Evolutionary conservation across 139 green algal genomes (phyloP).

Genomic region (Chlamydomonas schloesseri): DNA sequence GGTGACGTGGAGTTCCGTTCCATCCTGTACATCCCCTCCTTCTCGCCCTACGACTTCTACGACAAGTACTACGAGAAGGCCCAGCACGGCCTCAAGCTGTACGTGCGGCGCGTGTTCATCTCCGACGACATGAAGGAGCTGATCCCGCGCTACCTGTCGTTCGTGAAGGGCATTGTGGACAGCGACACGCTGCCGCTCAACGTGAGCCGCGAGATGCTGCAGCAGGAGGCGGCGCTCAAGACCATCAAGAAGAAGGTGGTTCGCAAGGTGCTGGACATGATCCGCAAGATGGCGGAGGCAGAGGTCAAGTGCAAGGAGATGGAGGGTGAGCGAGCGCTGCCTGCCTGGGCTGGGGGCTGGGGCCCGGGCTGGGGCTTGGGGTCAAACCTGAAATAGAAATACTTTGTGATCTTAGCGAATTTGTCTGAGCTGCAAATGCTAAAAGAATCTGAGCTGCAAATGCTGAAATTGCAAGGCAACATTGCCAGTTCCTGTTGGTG

Average conservation of each 20-base stretch:
- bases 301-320: conserved; percentile 70
- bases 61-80: conserved; percentile 94
- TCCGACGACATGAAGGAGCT: conserved; percentile 93
- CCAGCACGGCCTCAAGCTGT: conserved; percentile 86
- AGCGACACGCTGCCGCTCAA: conserved; percentile 95
- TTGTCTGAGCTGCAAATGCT: no score
- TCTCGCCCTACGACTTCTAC: conserved; percentile 81
- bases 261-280: conserved; percentile 90
- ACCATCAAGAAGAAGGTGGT: conserved; percentile 99
- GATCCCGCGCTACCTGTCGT: conserved; percentile 90
- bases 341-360: no score
- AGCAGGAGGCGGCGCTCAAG: conserved; percentile 87
- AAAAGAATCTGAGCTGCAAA: no score
- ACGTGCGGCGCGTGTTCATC: conserved; percentile 97
- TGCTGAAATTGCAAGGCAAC: no score
- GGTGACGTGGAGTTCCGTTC: conserved; percentile 99
- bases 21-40: conserved; percentile 91
- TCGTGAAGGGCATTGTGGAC: conserved; percentile 95
- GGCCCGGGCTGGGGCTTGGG: no score
- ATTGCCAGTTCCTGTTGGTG: no score
- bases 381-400: no score
- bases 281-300: conserved; percentile 91
- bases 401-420: no score
- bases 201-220: conserved; percentile 92
- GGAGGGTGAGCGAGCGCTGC: conserved; percentile 46